Base-by-base conservation (phyloP, 2,329 filamentous ascomycete species). In the Penicillium digitatum region DNA sequence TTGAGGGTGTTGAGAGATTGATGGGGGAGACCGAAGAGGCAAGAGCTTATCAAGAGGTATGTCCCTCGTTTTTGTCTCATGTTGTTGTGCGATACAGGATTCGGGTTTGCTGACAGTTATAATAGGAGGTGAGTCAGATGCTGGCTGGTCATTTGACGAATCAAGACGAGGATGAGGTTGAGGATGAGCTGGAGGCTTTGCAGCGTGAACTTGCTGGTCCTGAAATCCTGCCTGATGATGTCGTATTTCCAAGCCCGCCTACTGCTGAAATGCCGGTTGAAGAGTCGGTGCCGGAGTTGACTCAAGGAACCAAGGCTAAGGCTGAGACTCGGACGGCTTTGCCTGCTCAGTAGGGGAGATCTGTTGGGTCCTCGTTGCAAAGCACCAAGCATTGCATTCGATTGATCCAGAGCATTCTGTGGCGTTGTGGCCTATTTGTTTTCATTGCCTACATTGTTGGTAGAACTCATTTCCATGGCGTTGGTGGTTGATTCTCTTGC, bases 161-260 rank as follows among this genome's bases (percentile, higher is more conserved):
- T 68, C 88, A 95, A 67, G 94, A 99, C 74, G 94, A 99, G 73
- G 93, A 97, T 69, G 94, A 96, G 68, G 94, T 99, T 32, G 94
- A 99, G 71, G 92, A 96, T 68, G 94, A 99, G 76, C 79, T 99
- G 49, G 90, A 89, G 52, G 87, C 86, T 1, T 80, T 99, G 61
- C 88, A 92, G 72, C 79, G 79, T 38, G 85, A 92, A 67, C 72
- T 85, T 29, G 61, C 66, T 24, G 71, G 70, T 8, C 62, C 71
- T 6, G 59, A 64, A 34, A 63, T 67, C 18, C 60, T 78, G 24
- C 76, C 77, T 11, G 67, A 72, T 60, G 70, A 62, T n/a, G 76
- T 76, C 6, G 49, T 53, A n/a, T 62, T 69, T 5, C 60, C 65
- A 31, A 60, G 72, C 7, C 67, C 66, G 22, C 52, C 52, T 34